These are phyloP conservation scores for Candida maltosa DNA, from an alignment of 805 yeast genomes.

Conservation along the genomic window DNA sequence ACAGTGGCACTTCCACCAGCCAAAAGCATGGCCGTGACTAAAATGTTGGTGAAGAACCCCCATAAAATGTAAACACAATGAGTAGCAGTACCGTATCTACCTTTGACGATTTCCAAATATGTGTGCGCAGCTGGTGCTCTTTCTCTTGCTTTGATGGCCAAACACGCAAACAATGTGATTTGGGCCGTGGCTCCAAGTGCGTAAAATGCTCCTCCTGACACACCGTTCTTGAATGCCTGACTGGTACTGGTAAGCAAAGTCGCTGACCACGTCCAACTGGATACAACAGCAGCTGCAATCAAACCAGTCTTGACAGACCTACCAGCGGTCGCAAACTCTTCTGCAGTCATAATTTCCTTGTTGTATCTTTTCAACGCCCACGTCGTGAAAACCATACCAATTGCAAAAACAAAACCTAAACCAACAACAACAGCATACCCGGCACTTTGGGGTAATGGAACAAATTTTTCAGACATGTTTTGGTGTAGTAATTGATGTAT, in stretches of 20 bases:
- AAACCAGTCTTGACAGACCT: constrained; percentile 82
- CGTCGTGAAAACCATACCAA: constrained; percentile 78
- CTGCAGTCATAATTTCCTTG: constrained; percentile 84
- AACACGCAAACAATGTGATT: constrained; percentile 77
- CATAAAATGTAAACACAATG: constrained; percentile 72
- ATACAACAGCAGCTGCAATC: constrained; percentile 86
- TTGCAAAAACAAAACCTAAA: constrained; percentile 74
- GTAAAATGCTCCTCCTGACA: constrained; percentile 76
- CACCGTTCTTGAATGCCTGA: constrained; percentile 60
- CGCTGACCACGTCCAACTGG: constrained; percentile 81
- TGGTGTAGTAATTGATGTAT: background rate
- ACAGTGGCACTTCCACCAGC: constrained; percentile 90
- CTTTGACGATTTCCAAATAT: constrained; percentile 77
- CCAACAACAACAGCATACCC: constrained; percentile 90
- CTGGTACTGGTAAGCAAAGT: constrained; percentile 49
- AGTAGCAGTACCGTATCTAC: constrained; percentile 74
- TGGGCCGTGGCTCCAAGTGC: constrained; percentile 93
- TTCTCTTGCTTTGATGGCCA: constrained; percentile 86
- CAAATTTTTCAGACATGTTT: constrained; percentile 5
- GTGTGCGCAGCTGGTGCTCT: constrained; percentile 92
- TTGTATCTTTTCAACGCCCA: constrained; percentile 72
- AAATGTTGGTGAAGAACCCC: constrained; percentile 82
- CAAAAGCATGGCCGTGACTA: constrained; percentile 89
- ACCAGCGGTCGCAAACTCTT: constrained; percentile 92
- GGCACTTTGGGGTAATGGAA: constrained; percentile 64